A percentile compares a stretch with the other conserved stretches of the same genome.
These are phyloP conservation scores for Amesomyces nigricolor DNA, from an alignment of 2,329 filamentous ascomycete genomes.

Conservation along the genomic window DNA sequence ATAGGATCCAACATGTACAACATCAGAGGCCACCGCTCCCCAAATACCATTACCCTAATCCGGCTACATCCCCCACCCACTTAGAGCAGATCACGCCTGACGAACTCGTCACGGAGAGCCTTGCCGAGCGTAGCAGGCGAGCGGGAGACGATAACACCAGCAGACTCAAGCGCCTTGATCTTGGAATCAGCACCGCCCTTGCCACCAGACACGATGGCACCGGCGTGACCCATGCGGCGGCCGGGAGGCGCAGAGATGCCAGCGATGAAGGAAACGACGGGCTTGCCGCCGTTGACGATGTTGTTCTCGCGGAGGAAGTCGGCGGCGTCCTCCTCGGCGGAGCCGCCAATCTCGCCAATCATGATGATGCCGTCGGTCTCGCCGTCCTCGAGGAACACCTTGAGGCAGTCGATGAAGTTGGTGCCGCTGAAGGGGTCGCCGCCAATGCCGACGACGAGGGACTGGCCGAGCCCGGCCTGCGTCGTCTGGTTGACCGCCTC, in stretches of 20 bases:
- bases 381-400: constrained; percentile 90
- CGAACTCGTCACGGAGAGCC: constrained; percentile 90
- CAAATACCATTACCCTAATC: neutral
- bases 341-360: constrained; percentile 98
- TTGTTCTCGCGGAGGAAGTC: constrained; percentile 93
- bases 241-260: constrained; percentile 96
- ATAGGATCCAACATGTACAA: constrained; percentile 18
- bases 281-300: constrained; percentile 77
- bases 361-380: constrained; percentile 99
- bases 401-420: constrained; percentile 99
- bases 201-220: constrained; percentile 94
- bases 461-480: constrained; percentile 92
- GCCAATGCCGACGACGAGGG: constrained; percentile 94
- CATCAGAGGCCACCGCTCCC: neutral
- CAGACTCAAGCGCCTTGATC: constrained; percentile 88
- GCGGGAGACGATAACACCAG: constrained; percentile 93
- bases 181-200: constrained; percentile 98
- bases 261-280: constrained; percentile 95
- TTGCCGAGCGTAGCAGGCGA: constrained; percentile 89
- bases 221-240: constrained; percentile 96
- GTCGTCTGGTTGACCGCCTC: constrained; percentile 99
- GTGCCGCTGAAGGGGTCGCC: constrained; percentile 98
- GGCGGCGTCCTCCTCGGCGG: constrained; percentile 94
- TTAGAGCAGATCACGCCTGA: constrained; percentile 92
- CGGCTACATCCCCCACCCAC: neutral